Evolutionary conservation across 257 asterid species (phyloP).

Genomic region (Penstemon newberryi): DNA sequence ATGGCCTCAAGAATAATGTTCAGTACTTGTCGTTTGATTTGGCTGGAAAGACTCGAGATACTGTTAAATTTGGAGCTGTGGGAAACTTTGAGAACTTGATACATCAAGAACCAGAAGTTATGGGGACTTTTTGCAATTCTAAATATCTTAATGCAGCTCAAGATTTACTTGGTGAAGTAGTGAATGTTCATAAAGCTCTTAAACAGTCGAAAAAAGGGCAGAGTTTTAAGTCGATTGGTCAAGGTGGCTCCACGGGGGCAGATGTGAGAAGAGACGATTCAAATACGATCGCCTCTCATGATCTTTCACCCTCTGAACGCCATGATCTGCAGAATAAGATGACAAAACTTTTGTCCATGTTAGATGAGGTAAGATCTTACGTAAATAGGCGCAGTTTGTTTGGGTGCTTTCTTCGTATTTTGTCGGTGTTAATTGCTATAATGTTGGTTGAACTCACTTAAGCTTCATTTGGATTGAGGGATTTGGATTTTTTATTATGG

Average conservation of each 20-base stretch:
- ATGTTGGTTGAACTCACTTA: too few relatives aligned
- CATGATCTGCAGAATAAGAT: constrained; percentile 60
- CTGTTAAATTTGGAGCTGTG: constrained; percentile 30
- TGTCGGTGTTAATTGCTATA: too few relatives aligned
- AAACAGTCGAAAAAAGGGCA: constrained; percentile 33
- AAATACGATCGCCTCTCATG: constrained; percentile 28
- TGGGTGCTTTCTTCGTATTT: neutral
- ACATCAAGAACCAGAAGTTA: constrained; percentile 31
- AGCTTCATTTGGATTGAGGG: too few relatives aligned
- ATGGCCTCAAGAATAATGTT: constrained; percentile 36
- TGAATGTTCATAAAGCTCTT: constrained; percentile 46
- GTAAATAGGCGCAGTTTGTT: neutral
- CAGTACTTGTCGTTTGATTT: constrained; percentile 57
- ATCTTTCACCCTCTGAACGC: constrained; percentile 52
- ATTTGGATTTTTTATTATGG: too few relatives aligned
- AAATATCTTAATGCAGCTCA: constrained; percentile 65
- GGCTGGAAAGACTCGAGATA: constrained; percentile 34
- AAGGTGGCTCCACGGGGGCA: constrained; percentile 33
- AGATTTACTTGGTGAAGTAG: constrained; percentile 63
- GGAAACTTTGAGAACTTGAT: constrained; percentile 27
- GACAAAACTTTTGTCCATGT: constrained; percentile 55
- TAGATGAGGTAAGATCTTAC: constrained; percentile 54
- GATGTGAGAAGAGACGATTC: constrained; percentile 38
- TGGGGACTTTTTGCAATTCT: constrained; percentile 43
- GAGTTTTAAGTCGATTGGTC: constrained; percentile 30